phyloP scores from a whole-genome alignment of 2,329 filamentous ascomycete species.

The Penicillium polonicum region DNA sequence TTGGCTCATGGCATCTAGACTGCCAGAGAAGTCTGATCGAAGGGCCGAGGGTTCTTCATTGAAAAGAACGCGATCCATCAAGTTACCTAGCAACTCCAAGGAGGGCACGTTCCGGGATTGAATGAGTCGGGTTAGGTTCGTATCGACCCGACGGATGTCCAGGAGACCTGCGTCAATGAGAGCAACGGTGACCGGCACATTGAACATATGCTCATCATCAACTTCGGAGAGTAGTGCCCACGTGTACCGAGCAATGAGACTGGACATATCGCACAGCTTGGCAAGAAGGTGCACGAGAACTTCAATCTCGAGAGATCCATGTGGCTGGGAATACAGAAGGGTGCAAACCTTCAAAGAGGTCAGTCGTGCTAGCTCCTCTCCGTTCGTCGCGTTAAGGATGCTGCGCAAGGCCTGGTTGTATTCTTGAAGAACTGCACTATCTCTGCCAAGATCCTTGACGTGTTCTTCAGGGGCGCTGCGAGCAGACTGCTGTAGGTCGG shows the following conservation, averaged over 20 bases:
- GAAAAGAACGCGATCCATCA: constrained; percentile 76
- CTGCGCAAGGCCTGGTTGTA: constrained; percentile 57
- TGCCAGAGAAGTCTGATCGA: constrained; percentile 81
- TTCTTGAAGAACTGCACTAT: constrained; percentile 55
- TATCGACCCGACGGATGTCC: constrained; percentile 65
- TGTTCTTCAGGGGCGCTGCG: constrained; percentile 59
- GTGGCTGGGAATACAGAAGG: constrained; percentile 55
- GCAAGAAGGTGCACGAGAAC: constrained; percentile 61
- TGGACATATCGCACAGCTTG: constrained; percentile 62
- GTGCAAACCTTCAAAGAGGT: constrained; percentile 58
- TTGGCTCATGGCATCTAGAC: constrained; percentile 74
- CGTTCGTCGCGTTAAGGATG: constrained; percentile 55
- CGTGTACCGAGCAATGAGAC: constrained; percentile 54
- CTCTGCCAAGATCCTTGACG: constrained; percentile 56
- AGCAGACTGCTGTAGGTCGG: constrained; percentile 57
- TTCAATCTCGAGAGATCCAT: constrained; percentile 60
- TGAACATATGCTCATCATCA: constrained; percentile 62
- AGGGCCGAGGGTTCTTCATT: constrained; percentile 74
- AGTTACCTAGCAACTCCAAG: constrained; percentile 73
- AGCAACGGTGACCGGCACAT: constrained; percentile 60
- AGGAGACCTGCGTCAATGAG: constrained; percentile 61
- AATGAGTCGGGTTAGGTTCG: constrained; percentile 71
- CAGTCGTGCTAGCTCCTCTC: constrained; percentile 56
- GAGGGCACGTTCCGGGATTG: constrained; percentile 68
- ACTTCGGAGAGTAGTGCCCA: constrained; percentile 50